phyloP scores from a whole-genome alignment of 2,329 filamentous ascomycete genomes.

The Monilinia fructigena region DNA sequence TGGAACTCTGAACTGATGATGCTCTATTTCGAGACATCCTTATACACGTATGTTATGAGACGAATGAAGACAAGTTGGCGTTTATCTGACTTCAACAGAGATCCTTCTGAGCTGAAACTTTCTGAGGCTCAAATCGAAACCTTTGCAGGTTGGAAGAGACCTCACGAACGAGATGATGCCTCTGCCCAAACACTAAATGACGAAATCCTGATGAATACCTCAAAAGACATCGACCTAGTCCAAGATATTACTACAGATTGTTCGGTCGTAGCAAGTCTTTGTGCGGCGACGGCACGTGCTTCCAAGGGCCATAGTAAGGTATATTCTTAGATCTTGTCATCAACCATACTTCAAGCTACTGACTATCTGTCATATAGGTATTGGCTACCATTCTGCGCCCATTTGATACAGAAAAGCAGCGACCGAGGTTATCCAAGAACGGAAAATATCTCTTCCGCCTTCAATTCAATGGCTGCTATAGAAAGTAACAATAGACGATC shows the following conservation, averaged over 20 bases:
- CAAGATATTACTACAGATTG: constrained; percentile 96
- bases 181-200: constrained; percentile 34
- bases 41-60: constrained; percentile 56
- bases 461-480: constrained; percentile 92
- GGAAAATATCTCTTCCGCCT: constrained; percentile 92
- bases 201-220: constrained; percentile 54
- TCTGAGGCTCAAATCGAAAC: constrained; percentile 71
- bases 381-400: constrained; percentile 74
- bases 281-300: constrained; percentile 71
- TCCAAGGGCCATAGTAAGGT: constrained; percentile 69
- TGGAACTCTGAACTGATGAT: constrained; percentile 65
- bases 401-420: constrained; percentile 57
- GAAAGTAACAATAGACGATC: constrained; percentile 85
- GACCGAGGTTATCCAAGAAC: constrained; percentile 66
- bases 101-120: constrained; percentile 66
- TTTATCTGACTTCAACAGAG: constrained; percentile 50
- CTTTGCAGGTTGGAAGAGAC: constrained; percentile 83
- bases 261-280: constrained; percentile 93
- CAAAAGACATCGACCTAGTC: constrained; percentile 72
- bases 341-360: constrained; percentile 13
- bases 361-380: constrained; percentile 49
- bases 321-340: constrained; percentile 35
- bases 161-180: constrained; percentile 59
- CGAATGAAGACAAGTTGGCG: neutral
- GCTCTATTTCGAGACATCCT: constrained; percentile 62